These are phyloP conservation scores for Metarhizium robertsii DNA, from an alignment of 2,329 filamentous ascomycete genomes.

Conservation along the genomic window DNA sequence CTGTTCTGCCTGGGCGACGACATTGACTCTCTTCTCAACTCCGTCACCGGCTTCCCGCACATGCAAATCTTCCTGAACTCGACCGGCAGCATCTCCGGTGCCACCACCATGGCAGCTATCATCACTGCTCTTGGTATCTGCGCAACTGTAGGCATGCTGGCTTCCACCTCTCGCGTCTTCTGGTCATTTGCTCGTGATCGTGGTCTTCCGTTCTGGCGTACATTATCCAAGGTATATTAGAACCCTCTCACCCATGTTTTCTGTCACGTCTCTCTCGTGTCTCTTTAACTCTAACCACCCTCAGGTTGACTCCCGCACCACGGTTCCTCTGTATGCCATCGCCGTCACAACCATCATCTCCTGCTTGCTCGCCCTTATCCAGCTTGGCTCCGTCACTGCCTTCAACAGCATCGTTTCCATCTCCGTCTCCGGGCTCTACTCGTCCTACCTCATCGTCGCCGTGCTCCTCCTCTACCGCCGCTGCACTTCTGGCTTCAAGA, in stretches of 20 bases:
- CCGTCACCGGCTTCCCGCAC: conserved; percentile 44
- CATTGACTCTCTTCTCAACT: conserved; percentile 11
- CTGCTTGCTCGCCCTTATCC: conserved; percentile 22
- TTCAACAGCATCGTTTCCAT: conserved; percentile 20
- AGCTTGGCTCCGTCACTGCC: conserved; percentile 20
- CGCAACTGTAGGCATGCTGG: conserved; percentile 43
- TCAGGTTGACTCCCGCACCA: conserved; percentile 13
- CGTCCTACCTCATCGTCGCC: conserved; percentile 20
- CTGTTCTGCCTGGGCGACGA: conserved; percentile 1
- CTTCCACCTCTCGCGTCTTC: conserved; percentile 46
- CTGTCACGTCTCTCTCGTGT: no score
- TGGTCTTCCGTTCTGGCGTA: conserved; percentile 20
- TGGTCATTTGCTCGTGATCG: conserved; percentile 39
- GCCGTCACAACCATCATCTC: conserved; percentile 17
- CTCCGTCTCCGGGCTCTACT: conserved; percentile 20
- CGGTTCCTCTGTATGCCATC: conserved; percentile 20
- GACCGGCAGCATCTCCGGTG: conserved; percentile 35
- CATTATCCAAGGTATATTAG: conserved; percentile 14
- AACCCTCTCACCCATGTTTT: no score
- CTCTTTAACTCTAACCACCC: no score
- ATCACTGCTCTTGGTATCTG: conserved; percentile 38
- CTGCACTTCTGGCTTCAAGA: conserved; percentile 15
- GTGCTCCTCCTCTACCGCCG: conserved; percentile 20
- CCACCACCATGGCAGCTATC: conserved; percentile 39
- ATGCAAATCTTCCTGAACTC: conserved; percentile 48